phyloP scores from a whole-genome alignment of 2,329 filamentous ascomycete genomes.

The Hypoxylon rubiginosum region DNA sequence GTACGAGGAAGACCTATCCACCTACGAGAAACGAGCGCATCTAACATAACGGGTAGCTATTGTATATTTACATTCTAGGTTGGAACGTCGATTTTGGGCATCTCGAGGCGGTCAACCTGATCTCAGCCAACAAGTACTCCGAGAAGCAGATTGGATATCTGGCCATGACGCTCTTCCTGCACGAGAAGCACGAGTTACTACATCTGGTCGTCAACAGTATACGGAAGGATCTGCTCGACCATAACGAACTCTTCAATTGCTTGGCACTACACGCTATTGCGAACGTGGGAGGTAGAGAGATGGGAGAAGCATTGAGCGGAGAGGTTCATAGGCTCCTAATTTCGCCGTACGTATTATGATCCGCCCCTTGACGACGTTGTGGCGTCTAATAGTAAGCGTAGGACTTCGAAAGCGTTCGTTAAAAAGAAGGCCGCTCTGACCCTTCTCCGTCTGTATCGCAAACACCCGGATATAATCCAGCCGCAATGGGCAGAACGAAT shows the following conservation, averaged over 20 bases:
- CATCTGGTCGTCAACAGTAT: constrained; percentile 99
- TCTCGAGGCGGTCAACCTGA: constrained; percentile 96
- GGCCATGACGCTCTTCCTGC: constrained; percentile 95
- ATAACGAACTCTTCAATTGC: constrained; percentile 98
- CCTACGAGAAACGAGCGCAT: constrained; percentile 23
- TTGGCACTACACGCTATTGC: constrained; percentile 96
- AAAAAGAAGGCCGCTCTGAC: constrained; percentile 99
- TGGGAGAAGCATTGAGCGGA: constrained; percentile 91
- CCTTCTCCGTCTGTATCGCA: constrained; percentile 91
- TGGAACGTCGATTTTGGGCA: constrained; percentile 99
- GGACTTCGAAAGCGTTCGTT: constrained; percentile 91
- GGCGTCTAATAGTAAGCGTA: constrained; percentile 43
- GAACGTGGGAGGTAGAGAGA: constrained; percentile 95
- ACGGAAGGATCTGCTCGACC: constrained; percentile 91
- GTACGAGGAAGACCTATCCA: constrained; percentile 54
- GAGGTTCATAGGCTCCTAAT: constrained; percentile 96
- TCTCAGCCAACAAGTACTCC: constrained; percentile 96
- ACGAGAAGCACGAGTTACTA: constrained; percentile 95
- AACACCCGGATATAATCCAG: constrained; percentile 92
- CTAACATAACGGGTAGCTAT: constrained; percentile 67
- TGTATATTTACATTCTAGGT: constrained; percentile 98
- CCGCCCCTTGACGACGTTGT: not conserved
- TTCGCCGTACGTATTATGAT: constrained; percentile 77
- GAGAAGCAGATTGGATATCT: constrained; percentile 99
- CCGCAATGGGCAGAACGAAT: constrained; percentile 98